Evolutionary conservation across 2,329 filamentous ascomycete species (phyloP), one percentile per base, ranked within the genome.

Genomic region (Nemania sp.): DNA sequence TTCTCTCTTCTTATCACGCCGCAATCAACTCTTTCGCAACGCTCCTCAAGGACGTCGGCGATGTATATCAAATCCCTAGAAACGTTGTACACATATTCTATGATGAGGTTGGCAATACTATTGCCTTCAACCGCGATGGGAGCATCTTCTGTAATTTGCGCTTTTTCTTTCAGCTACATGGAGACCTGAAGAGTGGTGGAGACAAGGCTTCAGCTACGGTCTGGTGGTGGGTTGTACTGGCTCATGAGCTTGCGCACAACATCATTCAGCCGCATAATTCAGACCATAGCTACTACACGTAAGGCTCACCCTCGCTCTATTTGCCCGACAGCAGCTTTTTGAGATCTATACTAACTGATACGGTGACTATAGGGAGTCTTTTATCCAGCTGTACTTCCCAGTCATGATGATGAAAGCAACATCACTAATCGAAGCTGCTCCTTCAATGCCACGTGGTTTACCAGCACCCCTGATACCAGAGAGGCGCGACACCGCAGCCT

Each of bases 181-280:
- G 83, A 39, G 66, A 74, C 12, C 71, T 77, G 58, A 70, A 84
- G 19, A 37, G 61, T 46, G 69, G 70, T 2, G 73, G 79, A 49
- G 81, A 76, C 14, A 84, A 77, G 68, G 78, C 83, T 3, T 88
- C 94, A 56, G 90, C 90, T 2, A 77, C 84, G 52, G 82, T 88
- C 1, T 96, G 92, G 78, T 97, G 93, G 93, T 97, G 89, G 83
- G 89, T 96, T 60, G 91, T 94, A n/a, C 71, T 97, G 57, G 95
- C 91, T 58, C 94, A 99, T 70, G 95, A 99, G 74, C 75, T 99
- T 70, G 92, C 94, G 53, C 94, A 99, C 73, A 99, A 99, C 69
- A 75, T 99, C 49, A 90, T 96, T 7, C 74, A 75, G 31, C 80
- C 84, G 59, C 93, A 97, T 71, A 88, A 87, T 66, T 78, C 88